A percentile compares a stretch with the other conserved stretches of the same genome.
These are phyloP conservation scores for Pogostemon cablin DNA, from an alignment of 257 asterid species.

Conservation along the genomic window DNA sequence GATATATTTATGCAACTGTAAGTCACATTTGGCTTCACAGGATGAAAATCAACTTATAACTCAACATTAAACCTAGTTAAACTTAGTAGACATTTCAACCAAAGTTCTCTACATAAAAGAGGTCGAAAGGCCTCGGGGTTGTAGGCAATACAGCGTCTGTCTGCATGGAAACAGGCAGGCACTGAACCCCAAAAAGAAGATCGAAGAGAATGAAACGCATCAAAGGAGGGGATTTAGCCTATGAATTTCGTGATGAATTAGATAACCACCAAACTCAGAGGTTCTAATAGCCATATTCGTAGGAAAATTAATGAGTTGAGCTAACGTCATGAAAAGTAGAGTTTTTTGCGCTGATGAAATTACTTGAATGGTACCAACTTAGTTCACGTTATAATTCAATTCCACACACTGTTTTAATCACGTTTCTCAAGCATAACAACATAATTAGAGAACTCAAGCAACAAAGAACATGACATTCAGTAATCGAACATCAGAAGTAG, in stretches of 20 bases:
- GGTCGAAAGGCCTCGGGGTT: no score
- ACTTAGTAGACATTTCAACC: not conserved
- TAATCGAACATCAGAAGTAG: slow-evolving; percentile 25
- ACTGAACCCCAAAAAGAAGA: no score
- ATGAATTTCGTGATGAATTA: slow-evolving; percentile 10
- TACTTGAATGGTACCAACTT: not conserved
- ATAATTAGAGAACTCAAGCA: slow-evolving; percentile 24
- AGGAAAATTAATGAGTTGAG: not conserved
- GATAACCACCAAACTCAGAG: not conserved
- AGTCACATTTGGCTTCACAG: slow-evolving; percentile 3
- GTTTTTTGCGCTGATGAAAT: slow-evolving; percentile 10
- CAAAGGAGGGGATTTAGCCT: not conserved
- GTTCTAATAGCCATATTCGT: not conserved
- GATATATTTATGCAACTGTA: not conserved
- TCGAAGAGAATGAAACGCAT: no score
- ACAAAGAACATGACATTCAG: slow-evolving; percentile 26
- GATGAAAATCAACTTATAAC: not conserved
- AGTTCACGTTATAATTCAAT: slow-evolving; percentile 3
- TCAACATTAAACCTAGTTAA: slow-evolving; percentile 18
- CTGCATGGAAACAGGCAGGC: no score
- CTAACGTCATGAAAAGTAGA: not conserved
- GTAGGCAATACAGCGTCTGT: no score
- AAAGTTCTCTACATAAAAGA: not conserved
- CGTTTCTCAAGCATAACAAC: slow-evolving; percentile 18
- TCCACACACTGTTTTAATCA: slow-evolving; percentile 6